Conservation (phyloP, 805 yeast genomes). For the Kluyveromyces nonfermentans region DNA sequence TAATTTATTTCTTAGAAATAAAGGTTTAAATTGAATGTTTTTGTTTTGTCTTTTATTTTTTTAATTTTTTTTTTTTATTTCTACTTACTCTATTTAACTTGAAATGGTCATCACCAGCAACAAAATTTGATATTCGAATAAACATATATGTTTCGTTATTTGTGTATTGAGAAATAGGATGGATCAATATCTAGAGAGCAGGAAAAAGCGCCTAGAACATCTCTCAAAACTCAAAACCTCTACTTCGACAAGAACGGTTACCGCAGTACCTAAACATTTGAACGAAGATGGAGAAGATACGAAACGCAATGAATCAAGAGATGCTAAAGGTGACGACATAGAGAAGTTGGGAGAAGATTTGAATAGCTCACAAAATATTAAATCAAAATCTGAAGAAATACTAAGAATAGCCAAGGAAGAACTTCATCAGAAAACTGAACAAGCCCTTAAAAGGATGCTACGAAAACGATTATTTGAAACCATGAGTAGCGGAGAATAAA, state of each 20-base stretch:
- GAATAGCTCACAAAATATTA: background rate
- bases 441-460: conserved; percentile 31
- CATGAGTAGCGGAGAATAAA: background rate
- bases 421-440: conserved; percentile 35
- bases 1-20: too few species aligned
- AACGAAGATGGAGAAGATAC: background rate
- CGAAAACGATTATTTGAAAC: conserved; percentile 26
- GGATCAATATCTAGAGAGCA: conserved; percentile 3
- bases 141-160: too few species aligned
- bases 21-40: too few species aligned
- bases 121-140: too few species aligned
- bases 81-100: too few species aligned
- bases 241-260: conserved; percentile 20
- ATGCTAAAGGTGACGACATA: background rate
- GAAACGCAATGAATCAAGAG: background rate
- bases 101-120: too few species aligned
- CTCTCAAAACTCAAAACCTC: conserved; percentile 8
- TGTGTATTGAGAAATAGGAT: background rate
- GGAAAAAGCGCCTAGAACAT: conserved; percentile 4
- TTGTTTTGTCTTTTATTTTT: too few species aligned
- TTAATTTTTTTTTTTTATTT: too few species aligned
- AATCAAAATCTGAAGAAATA: conserved; percentile 28
- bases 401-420: conserved; percentile 31
- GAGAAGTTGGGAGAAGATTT: background rate
- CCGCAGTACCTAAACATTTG: background rate